phyloP scores from a whole-genome alignment of 169 alveolate genomes.

The Plasmodium knowlesi region DNA sequence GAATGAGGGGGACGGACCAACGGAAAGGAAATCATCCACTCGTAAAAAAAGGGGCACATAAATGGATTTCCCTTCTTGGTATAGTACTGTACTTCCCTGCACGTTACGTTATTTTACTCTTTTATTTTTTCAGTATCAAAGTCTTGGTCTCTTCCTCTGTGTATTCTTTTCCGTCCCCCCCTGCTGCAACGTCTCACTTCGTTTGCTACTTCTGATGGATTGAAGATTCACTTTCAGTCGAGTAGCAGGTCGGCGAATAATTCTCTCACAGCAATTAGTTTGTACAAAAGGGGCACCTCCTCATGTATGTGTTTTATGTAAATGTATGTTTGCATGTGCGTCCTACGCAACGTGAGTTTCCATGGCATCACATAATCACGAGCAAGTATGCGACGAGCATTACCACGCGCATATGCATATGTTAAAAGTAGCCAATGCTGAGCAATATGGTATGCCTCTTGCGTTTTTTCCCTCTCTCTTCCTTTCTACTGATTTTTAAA shows the following conservation, averaged over 20 bases:
- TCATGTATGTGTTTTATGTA: background rate
- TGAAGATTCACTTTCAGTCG: background rate
- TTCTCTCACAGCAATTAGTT: background rate
- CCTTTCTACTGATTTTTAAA: slow-evolving; percentile 13
- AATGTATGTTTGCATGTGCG: background rate
- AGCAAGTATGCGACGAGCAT: background rate
- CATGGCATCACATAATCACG: background rate
- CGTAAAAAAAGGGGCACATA: background rate
- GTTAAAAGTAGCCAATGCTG: background rate
- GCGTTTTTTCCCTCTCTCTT: background rate
- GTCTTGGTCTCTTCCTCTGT: background rate
- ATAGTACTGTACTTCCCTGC: background rate
- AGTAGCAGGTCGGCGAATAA: background rate
- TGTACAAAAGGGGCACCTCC: background rate
- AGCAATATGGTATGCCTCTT: background rate
- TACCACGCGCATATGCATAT: background rate
- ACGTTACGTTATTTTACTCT: background rate
- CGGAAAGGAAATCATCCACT: background rate
- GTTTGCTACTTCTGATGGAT: background rate
- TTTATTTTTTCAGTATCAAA: background rate
- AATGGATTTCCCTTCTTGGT: background rate
- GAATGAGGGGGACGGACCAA: background rate
- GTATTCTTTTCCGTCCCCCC: background rate
- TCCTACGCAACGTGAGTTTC: background rate
- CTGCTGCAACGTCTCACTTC: background rate